Evolutionary conservation across 2,329 filamentous ascomycete species (phyloP).

Genomic region (Diaporthe eres): DNA sequence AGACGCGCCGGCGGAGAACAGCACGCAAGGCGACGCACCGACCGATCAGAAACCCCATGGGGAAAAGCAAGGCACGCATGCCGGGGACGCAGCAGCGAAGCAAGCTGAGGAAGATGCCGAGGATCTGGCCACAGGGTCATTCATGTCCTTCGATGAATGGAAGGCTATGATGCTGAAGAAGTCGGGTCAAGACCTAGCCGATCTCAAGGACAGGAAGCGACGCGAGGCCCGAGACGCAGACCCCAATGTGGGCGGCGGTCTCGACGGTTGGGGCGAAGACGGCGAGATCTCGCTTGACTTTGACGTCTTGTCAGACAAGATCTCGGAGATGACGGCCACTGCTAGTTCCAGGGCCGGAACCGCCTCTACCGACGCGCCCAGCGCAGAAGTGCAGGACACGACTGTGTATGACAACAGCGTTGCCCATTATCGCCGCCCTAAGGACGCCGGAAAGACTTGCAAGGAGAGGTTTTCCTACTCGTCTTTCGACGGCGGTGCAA

Average conservation of each 20-base stretch:
- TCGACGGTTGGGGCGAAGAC: slow-evolving; percentile 88
- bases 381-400: slow-evolving; percentile 55
- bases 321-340: slow-evolving; percentile 58
- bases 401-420: slow-evolving; percentile 63
- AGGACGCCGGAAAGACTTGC: slow-evolving; percentile 96
- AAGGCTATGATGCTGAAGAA: slow-evolving; percentile 93
- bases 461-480: slow-evolving; percentile 98
- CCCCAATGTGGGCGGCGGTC: slow-evolving; percentile 71
- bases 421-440: slow-evolving; percentile 77
- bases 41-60: neutral
- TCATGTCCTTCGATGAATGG: slow-evolving; percentile 98
- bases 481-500: slow-evolving; percentile 96
- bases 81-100: slow-evolving; percentile 43
- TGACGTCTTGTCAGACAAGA: slow-evolving; percentile 62
- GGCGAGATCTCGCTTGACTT: slow-evolving; percentile 80
- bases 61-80: slow-evolving; percentile 35
- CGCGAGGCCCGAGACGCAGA: slow-evolving; percentile 64
- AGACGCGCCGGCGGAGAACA: slow-evolving; percentile 35
- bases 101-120: slow-evolving; percentile 74
- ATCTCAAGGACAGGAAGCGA: slow-evolving; percentile 75
- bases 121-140: slow-evolving; percentile 75
- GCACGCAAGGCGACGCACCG: slow-evolving; percentile 29
- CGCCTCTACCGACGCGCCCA: slow-evolving; percentile 41
- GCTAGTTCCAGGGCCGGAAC: slow-evolving; percentile 41
- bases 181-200: slow-evolving; percentile 79